Percentiles rank a stretch among this genome's conserved stretches.
Conservation (phyloP, 768 basidiomycete species). For the Trametes sanguinea region DNA sequence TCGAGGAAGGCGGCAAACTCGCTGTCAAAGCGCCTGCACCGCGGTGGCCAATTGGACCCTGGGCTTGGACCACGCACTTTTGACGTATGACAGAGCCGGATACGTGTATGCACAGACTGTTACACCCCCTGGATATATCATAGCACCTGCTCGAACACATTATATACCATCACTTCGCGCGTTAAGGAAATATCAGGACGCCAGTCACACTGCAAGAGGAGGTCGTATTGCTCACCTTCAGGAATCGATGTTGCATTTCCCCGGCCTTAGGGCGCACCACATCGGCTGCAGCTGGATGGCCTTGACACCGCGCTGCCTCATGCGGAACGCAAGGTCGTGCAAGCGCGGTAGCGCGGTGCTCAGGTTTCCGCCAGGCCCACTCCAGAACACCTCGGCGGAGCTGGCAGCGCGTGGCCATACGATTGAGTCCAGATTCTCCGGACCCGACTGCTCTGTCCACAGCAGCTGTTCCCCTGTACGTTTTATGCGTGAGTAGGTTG, state of each 20-base stretch:
- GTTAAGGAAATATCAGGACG: too few relatives aligned
- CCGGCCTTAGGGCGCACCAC: constrained; percentile 71
- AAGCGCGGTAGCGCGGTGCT: constrained; percentile 61
- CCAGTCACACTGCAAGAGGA: too few relatives aligned
- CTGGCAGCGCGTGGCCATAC: constrained; percentile 75
- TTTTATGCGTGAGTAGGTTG: neutral
- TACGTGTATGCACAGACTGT: too few relatives aligned
- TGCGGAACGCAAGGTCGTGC: constrained; percentile 63
- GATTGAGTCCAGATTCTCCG: constrained; percentile 67
- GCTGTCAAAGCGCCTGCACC: constrained; percentile 7
- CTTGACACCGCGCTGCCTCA: constrained; percentile 60
- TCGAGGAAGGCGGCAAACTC: neutral
- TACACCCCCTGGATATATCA: too few relatives aligned
- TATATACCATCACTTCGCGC: too few relatives aligned
- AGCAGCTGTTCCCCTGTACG: constrained; percentile 59
- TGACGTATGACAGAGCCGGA: neutral
- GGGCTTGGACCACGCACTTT: constrained; percentile 16
- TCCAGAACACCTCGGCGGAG: constrained; percentile 80
- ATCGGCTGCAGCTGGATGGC: constrained; percentile 67
- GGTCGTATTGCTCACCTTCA: neutral
- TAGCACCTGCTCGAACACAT: too few relatives aligned
- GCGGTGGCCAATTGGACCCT: constrained; percentile 9
- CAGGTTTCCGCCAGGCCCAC: constrained; percentile 42
- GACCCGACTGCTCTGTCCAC: constrained; percentile 74
- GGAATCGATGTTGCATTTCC: constrained; percentile 40